phyloP scores from a whole-genome alignment of 1,284 basidiomycete genomes.

The Cryptococcus amylolentus region DNA sequence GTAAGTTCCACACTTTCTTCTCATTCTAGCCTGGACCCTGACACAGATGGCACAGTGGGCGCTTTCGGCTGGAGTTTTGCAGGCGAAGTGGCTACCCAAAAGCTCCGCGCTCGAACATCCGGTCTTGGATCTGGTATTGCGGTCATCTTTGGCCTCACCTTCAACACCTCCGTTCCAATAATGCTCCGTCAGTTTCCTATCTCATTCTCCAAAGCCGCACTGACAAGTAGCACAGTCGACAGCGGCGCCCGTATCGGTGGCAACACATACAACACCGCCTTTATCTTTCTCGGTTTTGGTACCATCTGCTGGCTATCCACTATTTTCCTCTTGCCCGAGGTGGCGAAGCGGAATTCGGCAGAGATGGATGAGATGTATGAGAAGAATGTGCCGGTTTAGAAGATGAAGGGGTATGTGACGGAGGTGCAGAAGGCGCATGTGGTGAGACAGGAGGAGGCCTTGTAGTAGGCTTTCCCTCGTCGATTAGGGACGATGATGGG shows the following conservation, averaged over 20 bases:
- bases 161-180: constrained; percentile 21
- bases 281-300: constrained; percentile 19
- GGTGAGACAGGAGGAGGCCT: background rate
- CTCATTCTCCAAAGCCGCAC: background rate
- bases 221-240: constrained; percentile 6
- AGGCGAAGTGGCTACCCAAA: constrained; percentile 21
- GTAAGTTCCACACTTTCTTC: constrained; percentile 5
- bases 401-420: constrained; percentile 20
- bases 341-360: constrained; percentile 18
- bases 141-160: constrained; percentile 20
- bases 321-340: constrained; percentile 15
- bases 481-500: no score
- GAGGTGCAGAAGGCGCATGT: constrained; percentile 19
- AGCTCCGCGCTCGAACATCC: constrained; percentile 18
- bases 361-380: constrained; percentile 35
- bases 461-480: background rate
- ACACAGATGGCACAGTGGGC: constrained; percentile 1
- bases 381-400: constrained; percentile 21
- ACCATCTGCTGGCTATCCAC: constrained; percentile 7
- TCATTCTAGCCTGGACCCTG: background rate
- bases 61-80: constrained; percentile 21
- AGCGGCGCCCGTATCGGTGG: constrained; percentile 8
- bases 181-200: constrained; percentile 14
- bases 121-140: constrained; percentile 18
- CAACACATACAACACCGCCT: constrained; percentile 21